phyloP scores from a whole-genome alignment of 148 eudicot genomes.

The Spergularia marina region DNA sequence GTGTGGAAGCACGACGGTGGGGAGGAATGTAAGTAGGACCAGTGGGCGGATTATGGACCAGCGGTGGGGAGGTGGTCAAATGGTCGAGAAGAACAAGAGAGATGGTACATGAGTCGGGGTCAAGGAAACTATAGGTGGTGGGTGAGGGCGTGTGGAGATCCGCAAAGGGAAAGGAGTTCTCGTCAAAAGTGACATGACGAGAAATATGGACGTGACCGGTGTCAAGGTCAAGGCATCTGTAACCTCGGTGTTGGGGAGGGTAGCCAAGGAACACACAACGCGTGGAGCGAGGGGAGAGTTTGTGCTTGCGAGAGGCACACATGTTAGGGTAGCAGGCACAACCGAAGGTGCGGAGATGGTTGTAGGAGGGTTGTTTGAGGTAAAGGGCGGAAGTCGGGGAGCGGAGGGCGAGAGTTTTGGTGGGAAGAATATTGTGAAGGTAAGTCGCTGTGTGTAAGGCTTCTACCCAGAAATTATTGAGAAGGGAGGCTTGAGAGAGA shows the following conservation, averaged over 20 bases:
- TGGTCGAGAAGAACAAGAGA: neutral
- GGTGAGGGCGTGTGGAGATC: neutral
- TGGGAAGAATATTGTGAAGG: too few species aligned
- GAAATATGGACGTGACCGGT: neutral
- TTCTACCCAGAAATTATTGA: neutral
- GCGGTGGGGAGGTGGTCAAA: neutral
- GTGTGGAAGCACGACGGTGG: neutral
- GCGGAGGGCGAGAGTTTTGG: too few species aligned
- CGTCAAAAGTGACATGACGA: neutral
- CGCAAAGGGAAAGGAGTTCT: neutral
- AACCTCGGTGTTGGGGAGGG: too few species aligned
- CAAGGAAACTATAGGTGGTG: neutral
- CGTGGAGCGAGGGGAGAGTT: neutral
- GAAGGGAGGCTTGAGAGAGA: neutral
- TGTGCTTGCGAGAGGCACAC: neutral
- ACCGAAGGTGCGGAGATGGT: too few species aligned
- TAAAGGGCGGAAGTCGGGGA: too few species aligned
- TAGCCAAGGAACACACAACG: neutral
- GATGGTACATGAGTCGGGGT: neutral
- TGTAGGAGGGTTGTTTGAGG: too few species aligned
- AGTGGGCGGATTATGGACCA: neutral
- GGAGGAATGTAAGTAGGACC: neutral
- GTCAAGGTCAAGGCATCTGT: neutral
- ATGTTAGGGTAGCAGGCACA: too few species aligned
- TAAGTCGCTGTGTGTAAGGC: neutral